Evolutionary conservation across 371 early-diverging fungal genomes (phyloP), one percentile per base, ranked within the genome.

Genomic region (Circinella minor): DNA sequence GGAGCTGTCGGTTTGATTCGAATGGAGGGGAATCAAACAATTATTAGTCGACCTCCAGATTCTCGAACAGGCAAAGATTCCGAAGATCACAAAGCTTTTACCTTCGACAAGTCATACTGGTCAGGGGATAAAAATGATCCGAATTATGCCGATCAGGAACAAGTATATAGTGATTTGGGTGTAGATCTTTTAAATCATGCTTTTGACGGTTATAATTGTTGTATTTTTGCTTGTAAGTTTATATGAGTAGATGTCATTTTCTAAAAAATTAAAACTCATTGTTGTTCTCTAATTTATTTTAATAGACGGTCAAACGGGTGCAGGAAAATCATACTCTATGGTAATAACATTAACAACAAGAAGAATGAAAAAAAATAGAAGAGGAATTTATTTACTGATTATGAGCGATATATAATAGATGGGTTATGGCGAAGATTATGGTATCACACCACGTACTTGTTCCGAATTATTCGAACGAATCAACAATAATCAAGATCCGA

Each of bases 41-140:
- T 90, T 61, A 83, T 90, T 72, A 81, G 81, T 55, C 84, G 80
- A 68, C 92, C 91, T 48, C 65, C 71, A 36, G 80, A 83, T 55
- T 49, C 64, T 8, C 67, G 73, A 38, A 79, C 77, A 6, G 84
- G 81, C 8, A 76, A 76, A 62, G 81, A 84, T 9, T 70, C 71
- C n/a, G 81, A 82, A 18, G 85, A 83, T 60, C 69, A 77, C 36
- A 91, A 91, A 68, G 77, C 90, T 0, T 96, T 93, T 73, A 91
- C 92, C 3, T 96, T 93, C 77, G 96, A 96, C 80, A 87, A 92
- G 70, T 93, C 92, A 13, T 96, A 94, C 73, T 93, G 94, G 94
- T 91, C 94, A 7, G 90, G 86, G 47, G 88, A 90, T 73, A 84
- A 87, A 61, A 77, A 71, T 37, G 90, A 86, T 61, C 79, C 91